phyloP scores from a whole-genome alignment of 345 rosid genomes.

The Salix exigua region DNA sequence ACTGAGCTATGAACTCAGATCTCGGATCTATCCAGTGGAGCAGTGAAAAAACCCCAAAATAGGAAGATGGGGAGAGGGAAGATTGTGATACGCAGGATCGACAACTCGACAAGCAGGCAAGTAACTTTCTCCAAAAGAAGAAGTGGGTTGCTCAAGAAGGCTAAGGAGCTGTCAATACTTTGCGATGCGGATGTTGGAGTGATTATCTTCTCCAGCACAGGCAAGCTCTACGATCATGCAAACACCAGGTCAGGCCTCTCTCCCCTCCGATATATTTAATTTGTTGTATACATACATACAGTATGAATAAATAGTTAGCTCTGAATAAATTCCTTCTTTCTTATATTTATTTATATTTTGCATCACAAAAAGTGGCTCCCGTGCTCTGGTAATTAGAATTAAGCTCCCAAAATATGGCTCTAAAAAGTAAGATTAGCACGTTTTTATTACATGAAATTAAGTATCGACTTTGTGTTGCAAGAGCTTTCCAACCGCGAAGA shows the following conservation, averaged over 20 bases:
- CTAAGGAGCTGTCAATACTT: constrained; percentile 48
- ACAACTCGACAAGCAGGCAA: constrained; percentile 53
- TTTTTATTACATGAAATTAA: background rate
- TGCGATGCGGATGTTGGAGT: constrained; percentile 56
- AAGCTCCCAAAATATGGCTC: background rate
- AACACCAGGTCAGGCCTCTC: constrained; percentile 40
- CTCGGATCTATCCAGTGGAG: constrained; percentile 13
- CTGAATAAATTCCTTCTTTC: background rate
- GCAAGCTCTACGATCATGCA: constrained; percentile 50
- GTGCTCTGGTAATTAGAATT: background rate
- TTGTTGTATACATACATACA: background rate
- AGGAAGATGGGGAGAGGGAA: constrained; percentile 58
- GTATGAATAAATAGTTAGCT: background rate
- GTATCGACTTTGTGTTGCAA: background rate
- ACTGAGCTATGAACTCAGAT: constrained; percentile 2
- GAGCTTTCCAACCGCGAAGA: background rate
- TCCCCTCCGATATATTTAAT: background rate
- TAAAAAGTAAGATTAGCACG: background rate
- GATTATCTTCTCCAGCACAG: constrained; percentile 48
- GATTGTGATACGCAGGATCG: constrained; percentile 51
- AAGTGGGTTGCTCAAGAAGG: constrained; percentile 48
- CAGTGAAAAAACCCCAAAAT: background rate
- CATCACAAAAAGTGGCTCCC: background rate
- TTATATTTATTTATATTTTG: background rate
- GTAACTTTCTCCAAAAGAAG: constrained; percentile 55